A percentile compares a stretch with the other conserved stretches of the same genome.
Evolutionary conservation across 148 eudicot genomes (phyloP).

Genomic region (Camellia japonica): DNA sequence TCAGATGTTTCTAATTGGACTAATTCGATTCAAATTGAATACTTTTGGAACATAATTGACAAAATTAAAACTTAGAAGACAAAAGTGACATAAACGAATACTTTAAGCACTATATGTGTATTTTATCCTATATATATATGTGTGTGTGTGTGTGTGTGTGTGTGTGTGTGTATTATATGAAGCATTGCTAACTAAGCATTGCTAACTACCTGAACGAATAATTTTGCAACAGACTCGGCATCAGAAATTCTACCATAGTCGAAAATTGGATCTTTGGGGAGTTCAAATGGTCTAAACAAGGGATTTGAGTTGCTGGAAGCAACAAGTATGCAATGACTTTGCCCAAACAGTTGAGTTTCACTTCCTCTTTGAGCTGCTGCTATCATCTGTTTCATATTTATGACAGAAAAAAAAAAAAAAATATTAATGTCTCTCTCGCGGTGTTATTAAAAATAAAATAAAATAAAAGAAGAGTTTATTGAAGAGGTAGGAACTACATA

Average conservation of each 20-base stretch:
- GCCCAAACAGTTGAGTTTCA: conserved; percentile 10
- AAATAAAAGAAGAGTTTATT: not conserved
- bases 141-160: no score
- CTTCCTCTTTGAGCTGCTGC: not conserved
- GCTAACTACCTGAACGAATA: conserved; percentile 13
- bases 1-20: no score
- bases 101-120: no score
- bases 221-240: conserved; percentile 1
- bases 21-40: no score
- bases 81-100: no score
- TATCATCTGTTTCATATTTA: conserved; percentile 9
- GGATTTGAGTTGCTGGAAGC: conserved; percentile 13
- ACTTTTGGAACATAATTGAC: no score
- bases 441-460: no score
- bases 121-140: no score
- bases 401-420: not conserved
- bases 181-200: conserved; percentile 4
- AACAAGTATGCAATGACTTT: conserved; percentile 25
- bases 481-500: no score
- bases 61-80: no score
- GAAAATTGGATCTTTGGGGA: not conserved
- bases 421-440: no score
- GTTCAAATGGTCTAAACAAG: not conserved
- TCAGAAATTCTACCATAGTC: not conserved
- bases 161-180: not conserved